These are phyloP conservation scores for Phytophthora crassamura DNA, from an alignment of 352 stramenopile genomes.

Conservation along the genomic window DNA sequence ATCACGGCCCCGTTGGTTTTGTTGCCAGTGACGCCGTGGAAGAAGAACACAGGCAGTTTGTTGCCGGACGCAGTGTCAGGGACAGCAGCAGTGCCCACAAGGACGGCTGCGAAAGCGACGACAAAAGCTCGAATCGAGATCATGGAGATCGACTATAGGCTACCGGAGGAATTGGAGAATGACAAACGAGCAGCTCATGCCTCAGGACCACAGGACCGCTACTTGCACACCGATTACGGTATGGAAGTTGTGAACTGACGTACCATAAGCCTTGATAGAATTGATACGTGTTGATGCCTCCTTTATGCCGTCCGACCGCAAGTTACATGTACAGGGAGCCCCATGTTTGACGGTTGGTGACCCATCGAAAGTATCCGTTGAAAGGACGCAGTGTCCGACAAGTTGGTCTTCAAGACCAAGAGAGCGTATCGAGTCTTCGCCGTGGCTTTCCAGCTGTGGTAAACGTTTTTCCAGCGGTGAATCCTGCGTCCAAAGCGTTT, in stretches of 20 bases:
- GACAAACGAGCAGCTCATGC: too few species aligned
- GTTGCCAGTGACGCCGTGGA: slow-evolving; percentile 56
- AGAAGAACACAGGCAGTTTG: slow-evolving; percentile 60
- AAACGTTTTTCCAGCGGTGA: too few species aligned
- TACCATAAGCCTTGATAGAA: too few species aligned
- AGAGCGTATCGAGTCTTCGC: too few species aligned
- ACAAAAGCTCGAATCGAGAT: slow-evolving; percentile 29
- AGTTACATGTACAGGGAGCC: too few species aligned
- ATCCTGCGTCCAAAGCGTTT: neutral
- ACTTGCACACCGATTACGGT: too few species aligned
- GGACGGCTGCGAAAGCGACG: slow-evolving; percentile 11
- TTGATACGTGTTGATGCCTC: neutral
- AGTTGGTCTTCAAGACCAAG: neutral
- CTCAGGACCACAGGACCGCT: too few species aligned
- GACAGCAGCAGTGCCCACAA: slow-evolving; percentile 24
- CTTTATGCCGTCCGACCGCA: too few species aligned
- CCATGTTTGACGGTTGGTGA: too few species aligned
- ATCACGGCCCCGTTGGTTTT: slow-evolving; percentile 41
- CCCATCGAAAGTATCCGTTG: slow-evolving; percentile 27
- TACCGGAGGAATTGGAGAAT: too few species aligned
- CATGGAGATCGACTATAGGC: slow-evolving; percentile 8
- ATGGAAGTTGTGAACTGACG: too few species aligned
- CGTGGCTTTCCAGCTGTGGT: too few species aligned
- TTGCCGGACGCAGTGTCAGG: slow-evolving; percentile 20
- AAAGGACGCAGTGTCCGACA: slow-evolving; percentile 23